Base-by-base conservation (phyloP, 495 filamentous ascomycete genomes). In the Sabuloglossum arenarium region DNA sequence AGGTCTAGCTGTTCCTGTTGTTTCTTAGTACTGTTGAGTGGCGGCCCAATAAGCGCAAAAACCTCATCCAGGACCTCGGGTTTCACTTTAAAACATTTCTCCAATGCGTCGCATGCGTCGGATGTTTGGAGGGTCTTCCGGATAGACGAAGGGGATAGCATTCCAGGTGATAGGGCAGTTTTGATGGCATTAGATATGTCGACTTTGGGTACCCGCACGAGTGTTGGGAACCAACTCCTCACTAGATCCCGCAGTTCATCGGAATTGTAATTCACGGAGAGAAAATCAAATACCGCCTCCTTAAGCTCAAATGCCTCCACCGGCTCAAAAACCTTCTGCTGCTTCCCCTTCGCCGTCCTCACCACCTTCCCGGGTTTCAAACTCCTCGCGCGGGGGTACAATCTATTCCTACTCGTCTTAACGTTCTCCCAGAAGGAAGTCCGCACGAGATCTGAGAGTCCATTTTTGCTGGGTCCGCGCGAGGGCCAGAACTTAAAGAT, bases 401-500 rank as follows among this genome's bases (percentile, higher is more conserved):
- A 37, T n/a, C 51, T 21, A 6, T 24, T 12, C 37, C 24, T 23
- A 57, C 34, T 58, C 30, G 53, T 23, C 0, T 52, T 53, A 32
- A 59, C 19, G 23, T 58, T 55, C 4, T 19, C 16, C 61, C 54
- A 58, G 19, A 61, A 68, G 23, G 30, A 23, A 16, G n/a, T 54
- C 23, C 43, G 58, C 8, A 49, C 9, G 21, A 49, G 9, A 28
- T 49, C 45, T 23, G 45, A 52, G 53, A 63, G 54, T 25, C 61
- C 53, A 9, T 62, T 31, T 53, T 52, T 62, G 37, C 64, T 52
- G 29, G 66, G 23, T 0, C 57, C 10, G 27, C 55, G 54, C 3
- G 63, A 55, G 14, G 70, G 70, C 68, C 69, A 73, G 54, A 66
- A 70, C 10, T 53, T 21, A 54, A 70, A 69, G 5, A 60, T 62